Conservation (phyloP, 2,329 filamentous ascomycete species). For the Pseudogymnoascus sp. region DNA sequence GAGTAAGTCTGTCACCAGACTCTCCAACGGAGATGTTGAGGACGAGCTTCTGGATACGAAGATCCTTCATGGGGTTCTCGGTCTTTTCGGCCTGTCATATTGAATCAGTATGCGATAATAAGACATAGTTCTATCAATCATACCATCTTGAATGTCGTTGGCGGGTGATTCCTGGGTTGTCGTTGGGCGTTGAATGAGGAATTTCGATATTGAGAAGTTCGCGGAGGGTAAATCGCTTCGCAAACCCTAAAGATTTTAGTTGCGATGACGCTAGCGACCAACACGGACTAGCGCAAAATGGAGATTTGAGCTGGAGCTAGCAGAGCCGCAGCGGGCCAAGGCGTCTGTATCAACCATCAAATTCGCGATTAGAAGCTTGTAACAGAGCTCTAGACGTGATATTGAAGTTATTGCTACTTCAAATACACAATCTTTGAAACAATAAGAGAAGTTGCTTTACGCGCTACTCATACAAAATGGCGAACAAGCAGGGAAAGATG, state of each 20-base stretch:
- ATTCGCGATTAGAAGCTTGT: slow-evolving; percentile 12
- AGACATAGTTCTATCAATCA: background rate
- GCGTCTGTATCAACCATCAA: slow-evolving; percentile 9
- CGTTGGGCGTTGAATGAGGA: slow-evolving; percentile 1
- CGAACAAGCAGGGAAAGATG: slow-evolving; percentile 99
- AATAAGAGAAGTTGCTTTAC: slow-evolving; percentile 29
- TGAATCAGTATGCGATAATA: slow-evolving; percentile 18
- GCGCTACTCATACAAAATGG: slow-evolving; percentile 48
- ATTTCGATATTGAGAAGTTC: slow-evolving; percentile 10
- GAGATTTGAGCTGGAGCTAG: slow-evolving; percentile 12
- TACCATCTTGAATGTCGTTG: slow-evolving; percentile 14
- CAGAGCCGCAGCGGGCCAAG: slow-evolving; percentile 11
- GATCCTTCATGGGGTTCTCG: slow-evolving; percentile 98
- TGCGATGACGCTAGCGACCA: background rate
- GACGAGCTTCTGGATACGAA: slow-evolving; percentile 98
- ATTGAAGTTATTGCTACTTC: slow-evolving; percentile 28
- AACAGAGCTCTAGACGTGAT: slow-evolving; percentile 20
- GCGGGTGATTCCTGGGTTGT: slow-evolving; percentile 9
- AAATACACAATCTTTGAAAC: slow-evolving; percentile 29
- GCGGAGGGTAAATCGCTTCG: slow-evolving; percentile 9
- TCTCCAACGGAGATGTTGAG: slow-evolving; percentile 99
- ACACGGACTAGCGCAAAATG: background rate
- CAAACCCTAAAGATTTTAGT: slow-evolving; percentile 13
- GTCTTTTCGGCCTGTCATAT: slow-evolving; percentile 65
- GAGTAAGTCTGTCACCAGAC: slow-evolving; percentile 99